Evolutionary conservation across 225 moss, liverwort and hornwort species (phyloP), one percentile per base, ranked within the genome.

Genomic region (Bryoerythrophyllum caledonicum): DNA sequence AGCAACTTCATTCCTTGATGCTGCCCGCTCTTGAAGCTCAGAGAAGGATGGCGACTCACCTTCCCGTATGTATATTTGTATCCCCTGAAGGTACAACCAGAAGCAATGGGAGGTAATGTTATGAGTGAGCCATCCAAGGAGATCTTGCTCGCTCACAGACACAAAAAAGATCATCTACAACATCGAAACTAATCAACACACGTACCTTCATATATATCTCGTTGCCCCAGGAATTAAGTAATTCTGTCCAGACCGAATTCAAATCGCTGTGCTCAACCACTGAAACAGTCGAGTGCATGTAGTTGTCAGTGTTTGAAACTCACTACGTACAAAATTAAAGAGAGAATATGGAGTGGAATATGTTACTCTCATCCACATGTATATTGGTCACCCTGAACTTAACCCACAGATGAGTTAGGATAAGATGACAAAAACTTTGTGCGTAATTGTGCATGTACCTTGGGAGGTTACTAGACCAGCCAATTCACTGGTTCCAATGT

Each of bases 191-290:
- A 16, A 28, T 48, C 24, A 55, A 74, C 49, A 48, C 5, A 78
- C 23, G 4, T 79, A 90, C 90, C 90, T 90, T 90, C 85, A 90
- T 81, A 21, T 90, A 90, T 68, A 90, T 90, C 75, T 90, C 90
- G 70, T 87, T 90, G 20, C 90, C 90, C 90, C 90, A 90, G 52
- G 90, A 90, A 48, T 87, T 90, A 1, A 90, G 79, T 76, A 90
- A 77, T 74, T 90, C 90, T 69, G 90, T 90, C 90, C 90, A 90
- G 26, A 90, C 87, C 23, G 85, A 60, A 71, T 90, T 90, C 53
- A 90, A 77, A 43, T 90, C 90, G 73, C 78, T 60, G 74, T 90
- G 90, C 79, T 90, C 90, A 74, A 90, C 60, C 61, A 90, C 90
- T 90, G 83, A 77, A 62, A 78, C 61, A 77, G 37, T 65, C 60